Base-by-base conservation (phyloP, 139 green algal genomes). In the Mesostigma viride region DNA sequence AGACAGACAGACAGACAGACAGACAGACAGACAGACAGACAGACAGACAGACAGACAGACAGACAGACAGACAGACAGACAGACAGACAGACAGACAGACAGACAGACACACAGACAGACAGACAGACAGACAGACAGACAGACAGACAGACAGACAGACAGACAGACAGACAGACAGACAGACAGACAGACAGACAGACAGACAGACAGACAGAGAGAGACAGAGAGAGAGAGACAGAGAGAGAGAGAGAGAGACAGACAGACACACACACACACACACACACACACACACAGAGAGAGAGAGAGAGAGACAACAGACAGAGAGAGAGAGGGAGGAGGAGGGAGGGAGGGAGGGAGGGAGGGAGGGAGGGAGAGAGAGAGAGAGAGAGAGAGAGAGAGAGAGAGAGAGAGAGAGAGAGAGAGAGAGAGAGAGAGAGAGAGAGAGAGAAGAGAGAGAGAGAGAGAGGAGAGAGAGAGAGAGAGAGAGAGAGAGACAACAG, bases 361-460 rank as follows among this genome's bases (percentile, higher is more conserved):
- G 40, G 17, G 40, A 53, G 40, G 17, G 40, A 53, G 40, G 17
- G 40, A 53, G 40, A 53, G 40, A 53, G 40, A 53, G 40, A 53
- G 40, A 53, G 40, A 53, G 40, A 53, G 40, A 53, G 40, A 53
- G 40, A 53, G 40, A 53, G 40, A 53, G 40, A 53, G 40, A 53
- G 40, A 53, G 40, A 53, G 40, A 53, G 40, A 53, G 40, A 53
- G 40, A 53, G 40, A 53, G 40, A 53, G 40, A 53, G 40, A 53
- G 40, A 53, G 40, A 53, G 40, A 53, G 40, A 53, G 40, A 53
- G 40, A 53, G 40, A 53, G 40, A 53, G 40, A 53, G 40, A 53
- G 40, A 53, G 40, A 17, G 17, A 17, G 17, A 17, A 53, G 40
- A 53, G 40, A 53, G 40, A 53, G 40, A 53, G 40, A 53, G 40